A percentile compares a stretch with the other conserved stretches of the same genome.
These are phyloP conservation scores for Chiua sp. DNA, from an alignment of 1,284 basidiomycete genomes.

Conservation along the genomic window DNA sequence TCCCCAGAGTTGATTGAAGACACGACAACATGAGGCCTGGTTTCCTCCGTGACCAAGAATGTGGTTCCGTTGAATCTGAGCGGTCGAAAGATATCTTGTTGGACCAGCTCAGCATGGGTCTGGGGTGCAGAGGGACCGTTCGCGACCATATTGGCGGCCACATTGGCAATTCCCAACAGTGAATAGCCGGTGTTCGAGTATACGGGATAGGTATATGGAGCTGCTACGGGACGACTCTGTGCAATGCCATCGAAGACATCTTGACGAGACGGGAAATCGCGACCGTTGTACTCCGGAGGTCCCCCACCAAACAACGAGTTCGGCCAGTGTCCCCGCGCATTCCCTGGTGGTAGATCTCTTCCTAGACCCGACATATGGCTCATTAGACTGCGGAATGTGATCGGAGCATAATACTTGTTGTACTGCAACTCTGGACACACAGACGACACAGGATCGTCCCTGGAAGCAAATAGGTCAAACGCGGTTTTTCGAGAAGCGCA, in stretches of 20 bases:
- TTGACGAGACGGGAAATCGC: slow-evolving; percentile 36
- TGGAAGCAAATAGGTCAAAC: background rate
- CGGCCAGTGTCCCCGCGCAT: slow-evolving; percentile 46
- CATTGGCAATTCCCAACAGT: slow-evolving; percentile 47
- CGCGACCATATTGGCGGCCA: slow-evolving; percentile 44
- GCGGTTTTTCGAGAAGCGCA: background rate
- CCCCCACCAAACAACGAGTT: slow-evolving; percentile 31
- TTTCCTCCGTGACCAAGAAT: slow-evolving; percentile 39
- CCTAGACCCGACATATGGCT: slow-evolving; percentile 55
- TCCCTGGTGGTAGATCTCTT: slow-evolving; percentile 48
- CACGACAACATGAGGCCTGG: slow-evolving; percentile 38
- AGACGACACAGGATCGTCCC: slow-evolving; percentile 29
- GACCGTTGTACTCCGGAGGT: slow-evolving; percentile 34
- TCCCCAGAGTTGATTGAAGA: slow-evolving; percentile 35
- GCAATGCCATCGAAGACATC: slow-evolving; percentile 42
- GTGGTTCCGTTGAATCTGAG: slow-evolving; percentile 45
- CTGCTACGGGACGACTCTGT: slow-evolving; percentile 42
- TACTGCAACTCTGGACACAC: slow-evolving; percentile 28
- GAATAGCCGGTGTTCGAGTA: slow-evolving; percentile 56
- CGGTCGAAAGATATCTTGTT: slow-evolving; percentile 50
- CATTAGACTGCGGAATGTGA: slow-evolving; percentile 52
- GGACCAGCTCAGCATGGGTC: slow-evolving; percentile 46
- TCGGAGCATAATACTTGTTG: slow-evolving; percentile 34
- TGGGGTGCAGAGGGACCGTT: slow-evolving; percentile 33
- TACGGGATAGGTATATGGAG: slow-evolving; percentile 49